These are phyloP conservation scores for Pseudomicrostroma phylloplanum DNA, from an alignment of 1,284 basidiomycete genomes.

Conservation along the genomic window DNA sequence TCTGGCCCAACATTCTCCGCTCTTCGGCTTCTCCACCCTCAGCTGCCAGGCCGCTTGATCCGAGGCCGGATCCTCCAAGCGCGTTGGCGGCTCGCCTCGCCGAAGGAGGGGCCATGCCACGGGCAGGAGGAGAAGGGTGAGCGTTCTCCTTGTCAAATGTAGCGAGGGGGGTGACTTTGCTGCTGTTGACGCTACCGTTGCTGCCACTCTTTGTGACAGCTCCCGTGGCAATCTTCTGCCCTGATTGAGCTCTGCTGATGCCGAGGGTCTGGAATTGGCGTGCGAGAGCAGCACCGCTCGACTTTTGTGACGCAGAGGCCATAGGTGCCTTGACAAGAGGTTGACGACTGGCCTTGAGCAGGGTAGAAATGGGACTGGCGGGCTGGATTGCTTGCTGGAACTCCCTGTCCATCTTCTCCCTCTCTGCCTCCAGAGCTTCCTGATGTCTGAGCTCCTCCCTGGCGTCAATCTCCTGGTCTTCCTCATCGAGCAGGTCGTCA, in stretches of 20 bases:
- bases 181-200: conserved; percentile 1
- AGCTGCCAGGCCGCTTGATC: neutral
- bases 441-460: conserved; percentile 29
- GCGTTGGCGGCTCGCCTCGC: neutral
- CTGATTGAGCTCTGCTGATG: conserved; percentile 12
- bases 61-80: neutral
- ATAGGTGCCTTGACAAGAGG: conserved; percentile 37
- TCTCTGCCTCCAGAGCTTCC: conserved; percentile 42
- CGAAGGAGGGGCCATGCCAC: conserved; percentile 10
- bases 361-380: conserved; percentile 83
- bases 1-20: conserved; percentile 25
- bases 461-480: conserved; percentile 17
- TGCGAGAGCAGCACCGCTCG: conserved; percentile 12
- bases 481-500: conserved; percentile 27
- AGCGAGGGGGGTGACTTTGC: conserved; percentile 1
- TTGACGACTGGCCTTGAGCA: conserved; percentile 58
- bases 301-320: neutral
- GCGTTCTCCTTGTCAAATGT: conserved; percentile 39
- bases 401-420: conserved; percentile 66
- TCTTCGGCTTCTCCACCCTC: conserved; percentile 18
- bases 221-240: neutral
- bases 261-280: conserved; percentile 12
- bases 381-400: conserved; percentile 93
- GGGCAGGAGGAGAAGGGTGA: neutral
- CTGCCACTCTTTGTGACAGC: neutral